Evolutionary conservation across 257 asterid species (phyloP).

Genomic region (Pogostemon cablin): DNA sequence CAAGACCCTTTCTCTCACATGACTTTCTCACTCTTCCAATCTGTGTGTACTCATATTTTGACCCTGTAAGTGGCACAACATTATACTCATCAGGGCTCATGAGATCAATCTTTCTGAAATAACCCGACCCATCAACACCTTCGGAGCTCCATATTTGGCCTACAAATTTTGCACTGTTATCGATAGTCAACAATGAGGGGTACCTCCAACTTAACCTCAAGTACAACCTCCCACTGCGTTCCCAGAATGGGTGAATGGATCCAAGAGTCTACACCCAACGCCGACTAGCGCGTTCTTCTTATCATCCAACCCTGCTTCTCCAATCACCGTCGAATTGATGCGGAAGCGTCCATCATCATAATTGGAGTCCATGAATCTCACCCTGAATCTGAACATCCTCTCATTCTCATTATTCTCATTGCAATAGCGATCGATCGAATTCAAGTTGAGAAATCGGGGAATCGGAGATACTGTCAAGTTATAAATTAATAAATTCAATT

Average conservation of each 20-base stretch:
- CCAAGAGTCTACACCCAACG: conserved; percentile 55
- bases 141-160: conserved; percentile 65
- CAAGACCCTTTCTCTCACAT: conserved; percentile 35
- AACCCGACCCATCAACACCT: conserved; percentile 37
- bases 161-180: conserved; percentile 30
- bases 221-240: conserved; percentile 57
- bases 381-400: conserved; percentile 39
- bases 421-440: conserved; percentile 43
- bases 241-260: conserved; percentile 17
- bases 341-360: conserved; percentile 16
- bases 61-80: conserved; percentile 30
- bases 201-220: conserved; percentile 51
- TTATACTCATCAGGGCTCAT: conserved; percentile 5
- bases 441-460: conserved; percentile 31
- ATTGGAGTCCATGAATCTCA: conserved; percentile 27
- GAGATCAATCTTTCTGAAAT: conserved; percentile 42
- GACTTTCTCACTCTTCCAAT: conserved; percentile 37
- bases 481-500: conserved; percentile 23
- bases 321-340: conserved; percentile 39
- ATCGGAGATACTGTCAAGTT: not conserved
- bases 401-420: not conserved
- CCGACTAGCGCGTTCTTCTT: conserved; percentile 42
- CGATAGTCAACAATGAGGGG: conserved; percentile 49
- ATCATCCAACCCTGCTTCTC: conserved; percentile 69
- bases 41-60: conserved; percentile 59